Percentiles rank a stretch among this genome's conserved stretches.
These are phyloP conservation scores for Lecanicillium sp. DNA, from an alignment of 2,329 filamentous ascomycete genomes.

Conservation along the genomic window DNA sequence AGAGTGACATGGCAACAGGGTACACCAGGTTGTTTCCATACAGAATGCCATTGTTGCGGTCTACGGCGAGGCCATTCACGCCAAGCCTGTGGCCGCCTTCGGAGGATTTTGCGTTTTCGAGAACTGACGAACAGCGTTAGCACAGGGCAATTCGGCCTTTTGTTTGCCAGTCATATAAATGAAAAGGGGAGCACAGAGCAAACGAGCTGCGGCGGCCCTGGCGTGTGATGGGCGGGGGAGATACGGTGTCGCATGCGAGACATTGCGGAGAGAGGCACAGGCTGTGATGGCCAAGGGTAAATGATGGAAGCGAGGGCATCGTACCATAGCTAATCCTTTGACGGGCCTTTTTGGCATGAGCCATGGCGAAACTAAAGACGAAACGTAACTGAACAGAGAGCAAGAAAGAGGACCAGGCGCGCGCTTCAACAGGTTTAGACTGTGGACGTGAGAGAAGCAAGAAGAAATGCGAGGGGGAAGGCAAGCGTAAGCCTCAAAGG, in stretches of 20 bases:
- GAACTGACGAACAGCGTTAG: slow-evolving; percentile 31
- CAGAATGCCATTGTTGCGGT: slow-evolving; percentile 76
- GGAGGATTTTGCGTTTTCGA: slow-evolving; percentile 50
- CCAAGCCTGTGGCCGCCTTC: slow-evolving; percentile 81
- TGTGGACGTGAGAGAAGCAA: too few species aligned
- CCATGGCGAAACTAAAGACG: too few species aligned
- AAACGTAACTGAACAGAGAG: too few species aligned
- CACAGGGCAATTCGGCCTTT: background rate
- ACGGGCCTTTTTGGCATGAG: slow-evolving; percentile 60
- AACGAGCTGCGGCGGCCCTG: slow-evolving; percentile 8
- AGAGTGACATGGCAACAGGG: too few species aligned
- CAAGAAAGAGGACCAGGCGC: too few species aligned
- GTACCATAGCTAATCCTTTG: slow-evolving; percentile 65
- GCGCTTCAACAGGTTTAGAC: too few species aligned
- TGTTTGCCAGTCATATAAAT: background rate
- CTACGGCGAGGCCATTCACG: slow-evolving; percentile 88
- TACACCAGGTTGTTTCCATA: slow-evolving; percentile 39
- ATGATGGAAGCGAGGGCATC: slow-evolving; percentile 17
- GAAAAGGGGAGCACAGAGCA: background rate
- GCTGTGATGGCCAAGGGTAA: too few species aligned
- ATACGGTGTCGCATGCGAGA: slow-evolving; percentile 7
- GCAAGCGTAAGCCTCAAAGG: too few species aligned
- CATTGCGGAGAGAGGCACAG: slow-evolving; percentile 2
- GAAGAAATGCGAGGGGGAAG: too few species aligned
- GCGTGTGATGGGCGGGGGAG: slow-evolving; percentile 9